Evolutionary conservation across 768 basidiomycete species (phyloP).

Genomic region (Xanthoconium stramineum): DNA sequence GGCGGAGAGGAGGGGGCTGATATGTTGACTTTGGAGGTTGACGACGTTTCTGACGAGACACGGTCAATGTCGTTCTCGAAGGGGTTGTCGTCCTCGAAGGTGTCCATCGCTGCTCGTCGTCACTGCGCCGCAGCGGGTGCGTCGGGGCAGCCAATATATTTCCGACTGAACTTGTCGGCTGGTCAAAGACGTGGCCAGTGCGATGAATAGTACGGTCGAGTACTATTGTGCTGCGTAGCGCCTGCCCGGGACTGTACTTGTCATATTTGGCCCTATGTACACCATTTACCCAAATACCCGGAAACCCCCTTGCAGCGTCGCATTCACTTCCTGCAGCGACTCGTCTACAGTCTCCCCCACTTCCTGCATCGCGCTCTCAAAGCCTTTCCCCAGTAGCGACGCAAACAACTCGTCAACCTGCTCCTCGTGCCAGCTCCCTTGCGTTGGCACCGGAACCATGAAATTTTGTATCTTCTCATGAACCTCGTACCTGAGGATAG

Average conservation of each 20-base stretch:
- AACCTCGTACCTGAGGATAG: conserved; percentile 69
- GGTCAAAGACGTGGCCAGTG: not conserved
- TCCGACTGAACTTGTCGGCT: no score
- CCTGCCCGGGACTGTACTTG: not conserved
- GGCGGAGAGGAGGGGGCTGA: conserved; percentile 59
- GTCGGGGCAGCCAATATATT: not conserved
- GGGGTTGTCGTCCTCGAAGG: conserved; percentile 66
- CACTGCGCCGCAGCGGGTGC: not conserved
- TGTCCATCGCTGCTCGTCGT: conserved; percentile 21
- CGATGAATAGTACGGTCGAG: not conserved
- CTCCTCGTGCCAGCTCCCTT: conserved; percentile 87
- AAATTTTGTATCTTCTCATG: conserved; percentile 98
- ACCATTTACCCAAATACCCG: conserved; percentile 55
- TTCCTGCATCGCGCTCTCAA: conserved; percentile 37
- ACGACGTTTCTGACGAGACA: conserved; percentile 36
- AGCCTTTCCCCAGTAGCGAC: conserved; percentile 78
- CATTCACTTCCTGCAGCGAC: conserved; percentile 31
- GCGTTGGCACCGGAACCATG: conserved; percentile 79
- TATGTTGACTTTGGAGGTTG: conserved; percentile 36
- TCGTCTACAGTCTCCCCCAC: conserved; percentile 29
- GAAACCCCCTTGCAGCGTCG: conserved; percentile 45
- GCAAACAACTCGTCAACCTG: conserved; percentile 95
- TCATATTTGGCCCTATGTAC: conserved; percentile 27
- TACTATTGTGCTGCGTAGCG: conserved; percentile 3
- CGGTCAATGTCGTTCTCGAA: conserved; percentile 48